A percentile compares a stretch with the other conserved stretches of the same genome.
phyloP scores from a whole-genome alignment of 192 early-diverging fungal species.

The Funneliformis geosporum region DNA sequence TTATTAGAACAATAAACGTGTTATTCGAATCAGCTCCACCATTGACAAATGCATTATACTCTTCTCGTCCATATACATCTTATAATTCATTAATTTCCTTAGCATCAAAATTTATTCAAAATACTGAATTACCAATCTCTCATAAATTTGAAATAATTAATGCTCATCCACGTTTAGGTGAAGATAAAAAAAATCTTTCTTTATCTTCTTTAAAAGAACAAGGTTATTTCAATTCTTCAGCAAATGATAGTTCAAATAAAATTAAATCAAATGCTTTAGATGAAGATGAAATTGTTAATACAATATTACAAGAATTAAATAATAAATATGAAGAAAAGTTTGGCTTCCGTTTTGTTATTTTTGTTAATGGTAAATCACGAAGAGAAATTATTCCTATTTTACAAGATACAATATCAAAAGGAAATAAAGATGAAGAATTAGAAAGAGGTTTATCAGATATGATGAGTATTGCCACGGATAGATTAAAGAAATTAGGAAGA shows the following conservation, averaged over 20 bases:
- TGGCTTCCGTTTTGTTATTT: conserved; percentile 82
- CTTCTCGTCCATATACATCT: conserved; percentile 67
- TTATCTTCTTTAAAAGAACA: conserved; percentile 74
- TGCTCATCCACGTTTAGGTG: conserved; percentile 89
- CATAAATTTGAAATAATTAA: conserved; percentile 83
- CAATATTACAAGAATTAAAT: conserved; percentile 59
- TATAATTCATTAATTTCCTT: conserved; percentile 70
- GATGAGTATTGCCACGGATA: conserved; percentile 80
- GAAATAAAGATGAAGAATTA: conserved; percentile 66
- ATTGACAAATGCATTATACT: conserved; percentile 69
- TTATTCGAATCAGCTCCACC: conserved; percentile 87
- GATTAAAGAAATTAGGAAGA: conserved; percentile 61
- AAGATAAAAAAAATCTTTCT: conserved; percentile 66
- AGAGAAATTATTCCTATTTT: conserved; percentile 77
- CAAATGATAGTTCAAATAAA: conserved; percentile 30
- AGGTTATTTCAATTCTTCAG: conserved; percentile 53
- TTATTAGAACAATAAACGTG: conserved; percentile 63
- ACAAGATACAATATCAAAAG: conserved; percentile 64
- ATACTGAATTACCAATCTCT: conserved; percentile 54
- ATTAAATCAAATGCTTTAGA: conserved; percentile 22
- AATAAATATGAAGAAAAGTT: conserved; percentile 72
- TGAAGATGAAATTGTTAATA: conserved; percentile 56
- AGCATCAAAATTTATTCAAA: conserved; percentile 46
- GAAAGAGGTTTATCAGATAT: conserved; percentile 72
- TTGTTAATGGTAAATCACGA: conserved; percentile 76